A percentile compares a stretch with the other conserved stretches of the same genome.
These are phyloP conservation scores for Aspergillaceae sp. DNA, from an alignment of 2,329 filamentous ascomycete species.

Conservation along the genomic window DNA sequence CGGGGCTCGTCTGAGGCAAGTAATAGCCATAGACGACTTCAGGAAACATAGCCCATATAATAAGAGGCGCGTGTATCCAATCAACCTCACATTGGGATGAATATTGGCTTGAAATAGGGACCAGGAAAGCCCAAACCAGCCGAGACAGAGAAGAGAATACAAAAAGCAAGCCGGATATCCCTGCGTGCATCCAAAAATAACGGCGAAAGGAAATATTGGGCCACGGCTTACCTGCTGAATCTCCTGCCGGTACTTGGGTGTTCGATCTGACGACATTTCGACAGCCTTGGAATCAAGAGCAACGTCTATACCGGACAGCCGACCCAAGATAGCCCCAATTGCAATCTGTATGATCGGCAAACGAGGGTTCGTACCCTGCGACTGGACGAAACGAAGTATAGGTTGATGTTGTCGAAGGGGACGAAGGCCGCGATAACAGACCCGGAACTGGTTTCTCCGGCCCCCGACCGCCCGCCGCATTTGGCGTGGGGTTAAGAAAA, in stretches of 20 bases:
- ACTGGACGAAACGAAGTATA: not conserved
- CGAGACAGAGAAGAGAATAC: no score
- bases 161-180: no score
- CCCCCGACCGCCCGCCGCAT: slow-evolving; percentile 6
- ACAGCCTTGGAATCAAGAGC: not conserved
- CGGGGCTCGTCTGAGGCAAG: no score
- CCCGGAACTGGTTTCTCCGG: slow-evolving; percentile 18
- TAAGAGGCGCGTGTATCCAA: no score
- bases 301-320: no score
- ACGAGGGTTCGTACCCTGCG: not conserved
- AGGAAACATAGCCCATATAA: no score
- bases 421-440: slow-evolving; percentile 2
- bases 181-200: no score
- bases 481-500: slow-evolving; percentile 9
- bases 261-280: slow-evolving; percentile 61
- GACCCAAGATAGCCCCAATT: not conserved
- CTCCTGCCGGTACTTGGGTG: slow-evolving; percentile 89
- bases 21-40: no score
- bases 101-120: no score
- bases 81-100: no score
- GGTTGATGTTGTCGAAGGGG: not conserved
- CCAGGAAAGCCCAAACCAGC: no score
- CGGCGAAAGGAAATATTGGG: not conserved
- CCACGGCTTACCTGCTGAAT: slow-evolving; percentile 75
- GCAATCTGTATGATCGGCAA: not conserved